phyloP scores from a whole-genome alignment of 1,139 yeast genomes.

The Lodderomyces metapsilosis region DNA sequence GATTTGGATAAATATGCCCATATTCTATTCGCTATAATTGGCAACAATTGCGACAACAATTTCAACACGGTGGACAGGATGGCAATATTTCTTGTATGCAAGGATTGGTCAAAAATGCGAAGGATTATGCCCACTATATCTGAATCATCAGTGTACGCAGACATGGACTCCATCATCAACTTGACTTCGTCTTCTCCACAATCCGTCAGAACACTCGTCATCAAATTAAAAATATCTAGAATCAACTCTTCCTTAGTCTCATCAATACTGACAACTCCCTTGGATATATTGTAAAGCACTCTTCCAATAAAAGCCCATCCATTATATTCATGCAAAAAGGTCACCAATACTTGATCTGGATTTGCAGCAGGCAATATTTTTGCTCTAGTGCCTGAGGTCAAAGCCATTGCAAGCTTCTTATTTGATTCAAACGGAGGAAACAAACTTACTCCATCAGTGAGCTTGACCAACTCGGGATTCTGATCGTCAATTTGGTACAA shows the following conservation, averaged over 20 bases:
- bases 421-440: slow-evolving; percentile 51
- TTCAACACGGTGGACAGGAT: slow-evolving; percentile 49
- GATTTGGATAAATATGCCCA: slow-evolving; percentile 80
- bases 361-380: slow-evolving; percentile 55
- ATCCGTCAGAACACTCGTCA: slow-evolving; percentile 49
- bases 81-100: slow-evolving; percentile 52
- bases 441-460: slow-evolving; percentile 40
- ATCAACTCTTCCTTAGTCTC: slow-evolving; percentile 37
- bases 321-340: slow-evolving; percentile 70
- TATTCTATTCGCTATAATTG: slow-evolving; percentile 59
- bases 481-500: slow-evolving; percentile 50
- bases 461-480: slow-evolving; percentile 49
- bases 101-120: slow-evolving; percentile 65
- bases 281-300: slow-evolving; percentile 61
- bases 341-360: slow-evolving; percentile 51
- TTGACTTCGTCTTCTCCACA: slow-evolving; percentile 39
- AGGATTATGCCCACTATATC: slow-evolving; percentile 71
- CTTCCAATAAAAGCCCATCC: slow-evolving; percentile 91
- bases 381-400: slow-evolving; percentile 63
- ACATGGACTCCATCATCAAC: slow-evolving; percentile 53
- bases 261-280: slow-evolving; percentile 34
- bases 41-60: slow-evolving; percentile 49
- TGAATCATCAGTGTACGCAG: slow-evolving; percentile 59
- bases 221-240: slow-evolving; percentile 49
- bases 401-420: slow-evolving; percentile 43